Evolutionary conservation across 163 green algal species (phyloP), one percentile per base, ranked within the genome.

Genomic region (Volvox carteri): DNA sequence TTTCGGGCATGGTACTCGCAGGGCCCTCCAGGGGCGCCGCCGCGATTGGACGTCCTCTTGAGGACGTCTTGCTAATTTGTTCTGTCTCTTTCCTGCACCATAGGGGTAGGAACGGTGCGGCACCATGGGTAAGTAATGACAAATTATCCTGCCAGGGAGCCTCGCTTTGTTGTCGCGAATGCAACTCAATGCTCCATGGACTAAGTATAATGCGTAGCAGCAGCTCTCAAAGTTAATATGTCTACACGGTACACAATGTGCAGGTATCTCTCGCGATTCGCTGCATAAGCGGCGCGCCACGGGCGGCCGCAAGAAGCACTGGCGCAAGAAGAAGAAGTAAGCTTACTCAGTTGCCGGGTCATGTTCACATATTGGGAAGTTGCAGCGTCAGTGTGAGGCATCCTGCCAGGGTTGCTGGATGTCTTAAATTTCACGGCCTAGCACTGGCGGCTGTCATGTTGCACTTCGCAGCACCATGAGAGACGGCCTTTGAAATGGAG

Each of bases 241-340:
- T n/a, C n/a, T n/a, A n/a, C n/a, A n/a, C n/a, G n/a, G n/a, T n/a
- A n/a, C n/a, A n/a, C n/a, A n/a, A 19, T 48, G 14, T 72, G 83
- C 87, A 96, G 98, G 98, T 97, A 99, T 99, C 94, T 98, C 96
- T 85, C 98, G 98, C 92, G 97, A 99, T 86, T 98, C 96, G 46
- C 93, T 99, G 48, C 98, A 99, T 93, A 99, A 99, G 97, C 94
- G 98, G 87, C 95, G 98, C 50, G 90, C 94, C 56, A 99, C 98
- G 33, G 98, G 98, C 93, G 98, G 97, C 80, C 97, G 98, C 93
- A 98, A 99, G 95, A 98, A 98, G 93, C 90, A 93, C 89, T 99
- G 96, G 96, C 96, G 97, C 91, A 99, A 99, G 96, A 99, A 99
- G 96, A 97, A 98, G 90, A 99, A 99, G 98, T 99, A 90, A 95